These are phyloP conservation scores for Aspergillus pseudotamarii DNA, from an alignment of 2,329 filamentous ascomycete genomes.

Conservation along the genomic window DNA sequence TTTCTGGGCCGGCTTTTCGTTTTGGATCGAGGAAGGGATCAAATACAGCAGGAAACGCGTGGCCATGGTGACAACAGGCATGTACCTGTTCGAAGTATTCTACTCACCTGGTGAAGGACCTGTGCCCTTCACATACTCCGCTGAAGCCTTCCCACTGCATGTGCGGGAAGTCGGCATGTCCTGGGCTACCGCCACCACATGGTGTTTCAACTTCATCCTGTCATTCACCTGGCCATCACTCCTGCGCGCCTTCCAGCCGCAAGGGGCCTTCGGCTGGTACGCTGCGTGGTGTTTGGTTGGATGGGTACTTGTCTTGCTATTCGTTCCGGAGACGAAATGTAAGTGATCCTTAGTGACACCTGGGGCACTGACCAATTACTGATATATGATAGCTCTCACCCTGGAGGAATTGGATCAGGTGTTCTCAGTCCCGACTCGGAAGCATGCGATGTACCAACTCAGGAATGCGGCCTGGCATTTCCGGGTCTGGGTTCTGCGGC, in stretches of 20 bases:
- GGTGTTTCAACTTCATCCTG: conserved; percentile 60
- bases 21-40: conserved; percentile 48
- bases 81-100: conserved; percentile 55
- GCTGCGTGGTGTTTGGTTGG: conserved; percentile 59
- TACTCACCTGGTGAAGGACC: conserved; percentile 62
- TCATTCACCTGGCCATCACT: conserved; percentile 58
- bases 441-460: conserved; percentile 45
- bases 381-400: conserved; percentile 36
- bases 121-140: conserved; percentile 67
- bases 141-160: conserved; percentile 65
- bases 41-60: conserved; percentile 35
- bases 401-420: conserved; percentile 56
- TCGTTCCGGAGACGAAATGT: conserved; percentile 55
- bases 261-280: conserved; percentile 61
- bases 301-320: conserved; percentile 55
- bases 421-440: conserved; percentile 54
- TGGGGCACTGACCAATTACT: conserved; percentile 6
- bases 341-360: conserved; percentile 6
- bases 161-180: conserved; percentile 66
- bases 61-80: conserved; percentile 46
- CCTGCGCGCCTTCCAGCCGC: conserved; percentile 51
- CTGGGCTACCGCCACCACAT: conserved; percentile 57
- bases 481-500: conserved; percentile 40
- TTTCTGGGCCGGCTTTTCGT: conserved; percentile 54
- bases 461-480: conserved; percentile 45